Percentiles rank a stretch among this genome's conserved stretches.
Conservation (phyloP, 345 rosid genomes). For the Iberis pinnata region DNA sequence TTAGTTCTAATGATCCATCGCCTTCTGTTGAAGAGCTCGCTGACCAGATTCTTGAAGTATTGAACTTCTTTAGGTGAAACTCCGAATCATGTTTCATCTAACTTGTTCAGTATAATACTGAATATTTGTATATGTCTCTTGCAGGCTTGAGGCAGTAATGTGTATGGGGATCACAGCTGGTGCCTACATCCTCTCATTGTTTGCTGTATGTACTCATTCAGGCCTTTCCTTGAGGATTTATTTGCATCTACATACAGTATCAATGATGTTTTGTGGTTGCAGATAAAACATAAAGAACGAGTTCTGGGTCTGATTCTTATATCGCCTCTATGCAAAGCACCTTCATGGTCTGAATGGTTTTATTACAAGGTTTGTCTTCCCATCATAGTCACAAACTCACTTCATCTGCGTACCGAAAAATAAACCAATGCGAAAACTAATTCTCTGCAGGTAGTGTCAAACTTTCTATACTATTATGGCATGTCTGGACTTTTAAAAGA, state of each 20-base stretch:
- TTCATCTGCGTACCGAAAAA: neutral
- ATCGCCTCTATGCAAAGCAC: slow-evolving; percentile 85
- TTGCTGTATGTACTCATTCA: slow-evolving; percentile 58
- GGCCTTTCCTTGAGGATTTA: neutral
- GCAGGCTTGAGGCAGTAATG: slow-evolving; percentile 87
- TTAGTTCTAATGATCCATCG: slow-evolving; percentile 44
- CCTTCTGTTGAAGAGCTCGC: slow-evolving; percentile 78
- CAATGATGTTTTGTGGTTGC: slow-evolving; percentile 31
- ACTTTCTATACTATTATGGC: slow-evolving; percentile 81
- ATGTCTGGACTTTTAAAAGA: slow-evolving; percentile 87
- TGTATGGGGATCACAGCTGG: slow-evolving; percentile 97
- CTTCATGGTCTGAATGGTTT: slow-evolving; percentile 96
- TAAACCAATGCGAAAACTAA: neutral
- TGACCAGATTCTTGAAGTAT: slow-evolving; percentile 82
- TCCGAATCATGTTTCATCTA: slow-evolving; percentile 1
- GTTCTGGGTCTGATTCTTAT: slow-evolving; percentile 89
- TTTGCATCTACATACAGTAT: neutral
- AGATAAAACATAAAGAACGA: slow-evolving; percentile 85
- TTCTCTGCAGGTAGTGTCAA: slow-evolving; percentile 52
- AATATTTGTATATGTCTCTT: slow-evolving; percentile 3
- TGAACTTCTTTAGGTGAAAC: slow-evolving; percentile 73
- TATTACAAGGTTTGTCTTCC: slow-evolving; percentile 23
- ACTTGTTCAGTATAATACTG: neutral
- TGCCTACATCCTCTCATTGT: slow-evolving; percentile 79
- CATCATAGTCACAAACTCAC: neutral